These are phyloP conservation scores for Cutaneotrichosporon spelunceum DNA, from an alignment of 1,284 basidiomycete genomes.

Conservation along the genomic window DNA sequence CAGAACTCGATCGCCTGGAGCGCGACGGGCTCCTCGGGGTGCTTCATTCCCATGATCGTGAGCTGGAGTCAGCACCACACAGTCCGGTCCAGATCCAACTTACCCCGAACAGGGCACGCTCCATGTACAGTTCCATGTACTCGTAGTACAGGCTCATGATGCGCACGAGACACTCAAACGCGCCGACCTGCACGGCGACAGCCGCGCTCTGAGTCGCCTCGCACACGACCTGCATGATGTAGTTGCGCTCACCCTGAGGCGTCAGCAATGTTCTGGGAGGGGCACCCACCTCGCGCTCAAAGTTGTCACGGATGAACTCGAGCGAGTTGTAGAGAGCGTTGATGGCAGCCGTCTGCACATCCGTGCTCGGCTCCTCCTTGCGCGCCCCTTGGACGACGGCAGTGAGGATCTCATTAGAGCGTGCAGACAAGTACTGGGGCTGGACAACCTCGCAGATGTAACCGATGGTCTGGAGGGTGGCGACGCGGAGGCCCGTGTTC, in stretches of 20 bases:
- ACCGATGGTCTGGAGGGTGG: constrained; percentile 91
- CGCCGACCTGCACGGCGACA: constrained; percentile 79
- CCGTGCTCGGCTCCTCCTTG: constrained; percentile 89
- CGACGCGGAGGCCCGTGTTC: constrained; percentile 76
- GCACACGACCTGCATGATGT: constrained; percentile 99
- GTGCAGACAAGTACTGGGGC: constrained; percentile 80
- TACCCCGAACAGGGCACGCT: constrained; percentile 95
- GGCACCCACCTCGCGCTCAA: constrained; percentile 79
- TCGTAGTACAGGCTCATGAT: constrained; percentile 99
- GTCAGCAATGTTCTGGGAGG: constrained; percentile 1
- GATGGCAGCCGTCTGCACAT: constrained; percentile 94
- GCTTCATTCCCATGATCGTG: constrained; percentile 98
- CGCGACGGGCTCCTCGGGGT: constrained; percentile 83
- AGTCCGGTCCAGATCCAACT: constrained; percentile 41
- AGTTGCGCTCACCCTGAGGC: constrained; percentile 89
- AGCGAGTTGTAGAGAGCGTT: constrained; percentile 92
- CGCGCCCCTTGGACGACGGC: constrained; percentile 97
- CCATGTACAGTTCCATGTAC: constrained; percentile 99
- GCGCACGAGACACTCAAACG: constrained; percentile 91
- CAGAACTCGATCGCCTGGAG: constrained; percentile 98
- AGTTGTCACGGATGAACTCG: constrained; percentile 96
- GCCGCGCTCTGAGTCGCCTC: constrained; percentile 88
- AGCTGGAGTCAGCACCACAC: constrained; percentile 61
- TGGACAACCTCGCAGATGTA: constrained; percentile 95
- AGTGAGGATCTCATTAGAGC: constrained; percentile 96